These are phyloP conservation scores for Rhynchospora tenuis DNA, from an alignment of 176 grass and related monocot genomes.

Conservation along the genomic window DNA sequence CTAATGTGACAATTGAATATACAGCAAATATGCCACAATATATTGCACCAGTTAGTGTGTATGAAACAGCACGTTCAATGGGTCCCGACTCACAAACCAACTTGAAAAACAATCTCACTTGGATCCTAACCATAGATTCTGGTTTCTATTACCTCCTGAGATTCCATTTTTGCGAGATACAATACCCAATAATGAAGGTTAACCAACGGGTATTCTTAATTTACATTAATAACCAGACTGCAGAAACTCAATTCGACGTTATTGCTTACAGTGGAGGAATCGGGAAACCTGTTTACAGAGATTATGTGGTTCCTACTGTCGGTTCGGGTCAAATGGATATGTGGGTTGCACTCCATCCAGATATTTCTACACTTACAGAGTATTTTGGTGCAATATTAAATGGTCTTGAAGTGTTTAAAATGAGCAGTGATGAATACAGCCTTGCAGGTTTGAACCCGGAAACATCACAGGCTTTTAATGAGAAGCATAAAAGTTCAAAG, in stretches of 20 bases:
- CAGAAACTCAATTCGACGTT: slow-evolving; percentile 39
- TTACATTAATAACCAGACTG: slow-evolving; percentile 80
- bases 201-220: slow-evolving; percentile 74
- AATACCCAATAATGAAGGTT: slow-evolving; percentile 35
- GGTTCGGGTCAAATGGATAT: slow-evolving; percentile 29
- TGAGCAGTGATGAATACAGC: slow-evolving; percentile 1
- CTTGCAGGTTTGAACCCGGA: slow-evolving; percentile 21
- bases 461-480: neutral
- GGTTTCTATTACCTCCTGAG: slow-evolving; percentile 54
- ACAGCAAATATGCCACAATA: slow-evolving; percentile 26
- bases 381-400: slow-evolving; percentile 34
- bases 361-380: neutral
- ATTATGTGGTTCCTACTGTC: neutral
- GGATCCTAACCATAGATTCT: slow-evolving; percentile 53
- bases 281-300: slow-evolving; percentile 14
- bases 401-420: slow-evolving; percentile 38
- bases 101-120: slow-evolving; percentile 78
- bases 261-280: slow-evolving; percentile 33
- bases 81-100: slow-evolving; percentile 38
- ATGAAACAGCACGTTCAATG: slow-evolving; percentile 67
- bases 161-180: slow-evolving; percentile 86
- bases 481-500: neutral
- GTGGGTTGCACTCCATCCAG: slow-evolving; percentile 33
- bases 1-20: slow-evolving; percentile 41
- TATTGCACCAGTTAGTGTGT: slow-evolving; percentile 48